Conservation (phyloP, 257 asterid genomes). For the Solanum virginianum region DNA sequence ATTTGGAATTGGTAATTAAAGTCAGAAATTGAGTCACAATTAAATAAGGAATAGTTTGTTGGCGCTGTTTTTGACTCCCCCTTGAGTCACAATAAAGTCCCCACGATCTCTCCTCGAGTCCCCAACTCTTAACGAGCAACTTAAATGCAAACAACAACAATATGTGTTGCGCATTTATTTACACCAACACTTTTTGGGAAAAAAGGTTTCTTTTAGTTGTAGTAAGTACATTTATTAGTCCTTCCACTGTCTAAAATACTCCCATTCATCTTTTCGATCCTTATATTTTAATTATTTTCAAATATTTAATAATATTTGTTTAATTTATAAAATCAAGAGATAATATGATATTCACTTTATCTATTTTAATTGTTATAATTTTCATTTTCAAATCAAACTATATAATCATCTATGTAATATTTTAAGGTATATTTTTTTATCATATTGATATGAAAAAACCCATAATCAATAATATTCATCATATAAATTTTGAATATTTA, state of each 20-base stretch:
- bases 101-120: not conserved
- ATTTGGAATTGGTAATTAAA: not conserved
- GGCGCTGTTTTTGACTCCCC: not conserved
- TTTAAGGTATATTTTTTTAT: too few relatives aligned
- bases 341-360: not conserved
- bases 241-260: not conserved
- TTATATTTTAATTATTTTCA: too few relatives aligned
- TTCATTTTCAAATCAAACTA: too few relatives aligned
- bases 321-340: too few relatives aligned
- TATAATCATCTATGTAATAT: too few relatives aligned
- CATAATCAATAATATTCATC: too few relatives aligned
- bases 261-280: accelerated
- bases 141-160: not conserved
- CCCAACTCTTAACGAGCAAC: not conserved
- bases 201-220: not conserved
- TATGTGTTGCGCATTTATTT: not conserved
- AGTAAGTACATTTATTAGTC: not conserved
- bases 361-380: too few relatives aligned
- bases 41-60: not conserved
- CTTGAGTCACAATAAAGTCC: not conserved
- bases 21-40: not conserved
- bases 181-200: not conserved
- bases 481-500: too few relatives aligned
- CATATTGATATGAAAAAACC: too few relatives aligned
- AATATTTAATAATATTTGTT: too few relatives aligned